phyloP scores from a whole-genome alignment of 192 early-diverging fungal species.

The Gryganskiella cystojenkinii region DNA sequence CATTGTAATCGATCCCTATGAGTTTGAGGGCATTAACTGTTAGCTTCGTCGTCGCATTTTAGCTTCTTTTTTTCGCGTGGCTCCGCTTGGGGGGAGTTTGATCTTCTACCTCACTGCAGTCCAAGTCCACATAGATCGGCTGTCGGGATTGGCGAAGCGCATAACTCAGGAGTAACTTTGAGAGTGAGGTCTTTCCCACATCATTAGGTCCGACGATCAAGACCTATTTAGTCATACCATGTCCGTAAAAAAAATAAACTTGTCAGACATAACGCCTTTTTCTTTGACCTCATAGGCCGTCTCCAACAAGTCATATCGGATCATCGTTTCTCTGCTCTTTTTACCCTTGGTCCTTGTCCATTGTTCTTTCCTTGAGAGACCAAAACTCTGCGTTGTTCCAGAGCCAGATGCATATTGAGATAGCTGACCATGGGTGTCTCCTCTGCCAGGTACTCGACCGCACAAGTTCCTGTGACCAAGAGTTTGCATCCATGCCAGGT shows the following conservation, averaged over 20 bases:
- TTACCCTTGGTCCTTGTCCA: constrained; percentile 61
- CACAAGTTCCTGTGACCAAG: constrained; percentile 66
- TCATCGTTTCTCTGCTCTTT: background rate
- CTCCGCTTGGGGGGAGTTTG: too few relatives aligned
- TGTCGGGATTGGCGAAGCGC: constrained; percentile 75
- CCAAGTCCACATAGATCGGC: constrained; percentile 89
- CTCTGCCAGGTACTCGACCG: constrained; percentile 89
- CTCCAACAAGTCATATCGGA: too few relatives aligned
- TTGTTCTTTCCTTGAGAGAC: constrained; percentile 52
- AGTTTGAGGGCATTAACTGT: background rate
- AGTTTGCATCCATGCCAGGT: constrained; percentile 92
- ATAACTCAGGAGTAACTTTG: constrained; percentile 91
- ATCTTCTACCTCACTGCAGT: constrained; percentile 82
- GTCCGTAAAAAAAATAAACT: too few relatives aligned
- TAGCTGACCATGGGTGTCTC: constrained; percentile 96
- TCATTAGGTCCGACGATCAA: constrained; percentile 93
- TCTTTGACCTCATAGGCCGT: too few relatives aligned
- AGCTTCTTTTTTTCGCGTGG: background rate
- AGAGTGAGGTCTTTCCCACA: constrained; percentile 91
- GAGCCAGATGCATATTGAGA: constrained; percentile 88
- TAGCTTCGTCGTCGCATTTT: background rate
- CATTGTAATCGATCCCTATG: constrained; percentile 81
- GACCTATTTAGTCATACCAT: constrained; percentile 65
- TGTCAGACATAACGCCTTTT: too few relatives aligned
- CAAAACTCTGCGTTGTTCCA: constrained; percentile 77